Base-by-base conservation (phyloP, 805 yeast genomes). In the Myxozyma nipponensis region DNA sequence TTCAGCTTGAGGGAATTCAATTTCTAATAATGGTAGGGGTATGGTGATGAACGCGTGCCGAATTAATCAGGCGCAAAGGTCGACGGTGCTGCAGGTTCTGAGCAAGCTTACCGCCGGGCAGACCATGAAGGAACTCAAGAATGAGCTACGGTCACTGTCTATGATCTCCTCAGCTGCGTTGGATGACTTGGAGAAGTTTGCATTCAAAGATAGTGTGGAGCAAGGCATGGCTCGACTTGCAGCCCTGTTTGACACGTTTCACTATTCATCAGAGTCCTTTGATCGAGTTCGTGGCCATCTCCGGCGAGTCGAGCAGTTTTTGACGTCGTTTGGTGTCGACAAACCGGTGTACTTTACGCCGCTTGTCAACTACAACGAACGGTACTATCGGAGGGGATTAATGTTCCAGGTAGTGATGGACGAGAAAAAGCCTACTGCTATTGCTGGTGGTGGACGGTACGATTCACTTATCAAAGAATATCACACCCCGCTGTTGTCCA, bases 381-480 rank as follows among this genome's bases (percentile, higher is more conserved):
- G 82, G 7, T 91, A 88, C 63, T 93, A 90, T 63, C 72, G 75
- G 35, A 81, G 82, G 17, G 95, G 95, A 0, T 69, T 90, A 1
- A 88, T 93, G 95, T 93, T 91, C 64, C 95, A 88, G 59, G 87
- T 86, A 0, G 77, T 88, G 1, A 77, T 81, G 56, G 84, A 86
- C 47, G 83, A 81, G 2, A 81, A 74, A 55, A 65, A 64, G 71
- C 64, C 37, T 56, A 43, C 60, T 10, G 73, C 83, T 28, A 71
- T 93, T 37, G 93, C 93, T 15, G 91, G 93, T 0, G 99, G 99
- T 40, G 99, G 99, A 2, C 73, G 99, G 48, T 93, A 89, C 63
- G 98, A 91, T 62, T 72, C 74, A 19, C 72, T 93, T 57, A 78
- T 89, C 13, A 72, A 79, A 2, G 74, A 82, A 17, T 75, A 88